Evolutionary conservation across 176 grass and related monocot genomes (phyloP), one percentile per base, ranked within the genome.

Genomic region (Avena sativa): DNA sequence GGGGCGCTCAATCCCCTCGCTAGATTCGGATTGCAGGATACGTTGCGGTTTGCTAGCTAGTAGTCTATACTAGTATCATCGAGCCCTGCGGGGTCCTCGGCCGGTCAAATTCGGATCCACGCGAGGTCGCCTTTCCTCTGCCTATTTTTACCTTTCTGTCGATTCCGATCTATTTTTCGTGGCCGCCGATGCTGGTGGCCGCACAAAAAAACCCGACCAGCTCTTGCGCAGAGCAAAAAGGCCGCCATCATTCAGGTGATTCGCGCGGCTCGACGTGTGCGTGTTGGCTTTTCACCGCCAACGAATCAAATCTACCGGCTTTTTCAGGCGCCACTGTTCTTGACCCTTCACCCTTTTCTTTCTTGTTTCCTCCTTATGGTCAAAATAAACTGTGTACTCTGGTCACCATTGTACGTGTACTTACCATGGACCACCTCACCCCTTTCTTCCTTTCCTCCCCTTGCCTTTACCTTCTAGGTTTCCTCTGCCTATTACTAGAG

Each of bases 91-190:
- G 17, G 17, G 55, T 57, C 17, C 55, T 57, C 43, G 11, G 20
- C 71, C n/a, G 21, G 43, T 74, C 71, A 74, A 74, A 6, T 25
- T 48, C 10, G 71, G 43, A 49, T 74, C 71, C 71, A 74, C 71
- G 71, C 71, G 43, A 2, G 43, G 20, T 8, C 71, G 43, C 40
- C 34, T n/a, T 0, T 1, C 4, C 0, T 0, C 64, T 38, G 3
- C 14, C 56, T 38, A 70, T 11, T 20, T 20, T 12, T 44, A 4
- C 40, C 40, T 43, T 9, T 16, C 9, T 44, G 19, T 17, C 4
- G 40, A 46, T 23, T 21, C 49, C 71, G 44, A 74, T 51, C 71
- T 74, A 14, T 74, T 26, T 26, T 74, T 6, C 6, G 6, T 43
- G 40, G 40, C 40, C 40, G 1, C 40, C 32, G 32, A 34, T 34